A percentile compares a stretch with the other conserved stretches of the same genome.
Evolutionary conservation across 805 yeast genomes (phyloP).

Genomic region (Wickerhamiella azymoides): DNA sequence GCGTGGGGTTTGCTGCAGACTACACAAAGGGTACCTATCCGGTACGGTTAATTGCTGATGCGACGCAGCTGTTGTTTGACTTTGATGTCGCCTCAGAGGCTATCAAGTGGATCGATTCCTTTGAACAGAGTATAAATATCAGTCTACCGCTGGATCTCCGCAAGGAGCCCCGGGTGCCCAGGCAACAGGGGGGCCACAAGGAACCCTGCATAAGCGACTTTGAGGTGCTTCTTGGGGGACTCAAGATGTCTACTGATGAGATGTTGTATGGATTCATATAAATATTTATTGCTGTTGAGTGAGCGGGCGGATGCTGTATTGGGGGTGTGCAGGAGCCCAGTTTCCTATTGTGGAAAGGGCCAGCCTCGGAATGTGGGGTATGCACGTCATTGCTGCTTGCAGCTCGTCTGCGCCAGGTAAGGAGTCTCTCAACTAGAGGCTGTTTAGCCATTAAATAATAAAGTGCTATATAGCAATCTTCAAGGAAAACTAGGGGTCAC

Average conservation of each 20-base stretch:
- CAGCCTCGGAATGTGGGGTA: no score
- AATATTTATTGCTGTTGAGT: background rate
- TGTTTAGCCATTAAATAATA: no score
- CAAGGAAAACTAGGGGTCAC: no score
- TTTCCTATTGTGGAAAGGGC: background rate
- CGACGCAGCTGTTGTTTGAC: slow-evolving; percentile 63
- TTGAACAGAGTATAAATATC: slow-evolving; percentile 65
- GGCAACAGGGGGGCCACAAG: background rate
- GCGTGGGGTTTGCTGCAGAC: slow-evolving; percentile 74
- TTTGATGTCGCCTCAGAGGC: slow-evolving; percentile 49
- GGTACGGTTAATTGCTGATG: slow-evolving; percentile 60
- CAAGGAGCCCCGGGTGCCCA: background rate
- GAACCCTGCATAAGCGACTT: background rate
- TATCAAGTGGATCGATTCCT: slow-evolving; percentile 63
- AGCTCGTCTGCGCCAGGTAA: no score
- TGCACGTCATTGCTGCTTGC: no score
- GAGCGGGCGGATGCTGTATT: no score
- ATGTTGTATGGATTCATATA: background rate
- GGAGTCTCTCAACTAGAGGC: no score
- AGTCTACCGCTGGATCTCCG: slow-evolving; percentile 53
- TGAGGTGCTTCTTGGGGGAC: background rate
- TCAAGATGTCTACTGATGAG: background rate
- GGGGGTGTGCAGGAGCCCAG: no score
- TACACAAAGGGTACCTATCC: slow-evolving; percentile 41
- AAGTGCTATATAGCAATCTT: no score